phyloP scores from a whole-genome alignment of 2,329 filamentous ascomycete genomes.

The Cadophora sp. region DNA sequence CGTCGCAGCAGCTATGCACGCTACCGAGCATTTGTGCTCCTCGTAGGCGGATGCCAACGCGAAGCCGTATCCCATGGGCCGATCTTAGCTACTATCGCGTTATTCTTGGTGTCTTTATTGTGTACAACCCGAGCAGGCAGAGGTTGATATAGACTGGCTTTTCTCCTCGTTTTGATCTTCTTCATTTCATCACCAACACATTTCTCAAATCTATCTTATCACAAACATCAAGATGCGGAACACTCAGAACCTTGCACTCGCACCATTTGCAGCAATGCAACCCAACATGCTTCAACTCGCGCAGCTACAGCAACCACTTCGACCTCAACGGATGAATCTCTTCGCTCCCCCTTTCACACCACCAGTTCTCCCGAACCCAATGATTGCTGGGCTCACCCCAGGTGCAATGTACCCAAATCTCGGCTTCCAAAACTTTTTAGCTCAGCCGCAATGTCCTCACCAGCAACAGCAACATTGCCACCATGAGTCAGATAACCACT shows the following conservation, averaged over 20 bases:
- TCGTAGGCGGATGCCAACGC: neutral
- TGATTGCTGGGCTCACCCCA: neutral
- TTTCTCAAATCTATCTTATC: neutral
- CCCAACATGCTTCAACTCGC: neutral
- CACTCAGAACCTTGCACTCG: constrained; percentile 1
- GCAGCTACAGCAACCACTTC: neutral
- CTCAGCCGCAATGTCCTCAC: constrained; percentile 1
- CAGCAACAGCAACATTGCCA: neutral
- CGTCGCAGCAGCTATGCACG: neutral
- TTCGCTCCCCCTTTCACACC: neutral
- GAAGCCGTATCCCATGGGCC: neutral
- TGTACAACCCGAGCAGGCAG: constrained; percentile 2
- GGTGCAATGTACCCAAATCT: constrained; percentile 2
- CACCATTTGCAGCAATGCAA: neutral
- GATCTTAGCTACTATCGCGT: neutral
- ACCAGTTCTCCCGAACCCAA: neutral
- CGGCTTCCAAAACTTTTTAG: neutral
- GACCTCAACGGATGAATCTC: neutral
- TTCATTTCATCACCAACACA: neutral
- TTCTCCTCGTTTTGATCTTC: neutral
- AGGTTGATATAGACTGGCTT: neutral
- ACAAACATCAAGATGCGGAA: neutral
- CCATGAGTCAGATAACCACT: neutral
- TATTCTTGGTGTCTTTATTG: neutral
- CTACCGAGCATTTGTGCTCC: neutral